Percentiles rank a stretch among this genome's conserved stretches.
Evolutionary conservation across 495 filamentous ascomycete species (phyloP).

Genomic region (Jackrogersella minutella): DNA sequence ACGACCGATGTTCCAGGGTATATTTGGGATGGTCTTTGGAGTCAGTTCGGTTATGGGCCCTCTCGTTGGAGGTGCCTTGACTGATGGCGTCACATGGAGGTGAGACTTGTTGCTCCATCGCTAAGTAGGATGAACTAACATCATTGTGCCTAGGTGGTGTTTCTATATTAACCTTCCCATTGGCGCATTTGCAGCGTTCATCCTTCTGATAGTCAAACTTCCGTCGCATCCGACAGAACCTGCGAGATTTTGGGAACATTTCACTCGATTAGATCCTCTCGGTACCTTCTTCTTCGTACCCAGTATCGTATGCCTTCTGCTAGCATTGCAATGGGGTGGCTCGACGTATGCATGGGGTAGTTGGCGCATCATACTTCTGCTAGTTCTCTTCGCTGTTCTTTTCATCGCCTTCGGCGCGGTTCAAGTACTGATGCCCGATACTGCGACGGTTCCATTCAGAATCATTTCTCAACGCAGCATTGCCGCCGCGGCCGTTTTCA

Average conservation of each 20-base stretch:
- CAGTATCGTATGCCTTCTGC: constrained; percentile 71
- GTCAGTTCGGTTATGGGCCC: constrained; percentile 59
- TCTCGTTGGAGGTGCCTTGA: constrained; percentile 60
- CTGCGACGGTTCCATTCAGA: constrained; percentile 77
- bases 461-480: constrained; percentile 79
- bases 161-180: constrained; percentile 73
- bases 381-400: constrained; percentile 71
- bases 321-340: constrained; percentile 89
- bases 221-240: constrained; percentile 46
- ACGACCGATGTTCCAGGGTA: constrained; percentile 61
- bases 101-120: constrained; percentile 15
- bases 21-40: constrained; percentile 65
- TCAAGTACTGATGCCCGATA: constrained; percentile 72
- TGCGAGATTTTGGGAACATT: constrained; percentile 50
- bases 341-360: constrained; percentile 72
- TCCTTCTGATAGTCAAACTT: constrained; percentile 58
- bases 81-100: constrained; percentile 59
- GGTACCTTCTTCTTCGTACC: constrained; percentile 79
- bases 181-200: constrained; percentile 57
- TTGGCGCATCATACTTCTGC: constrained; percentile 72
- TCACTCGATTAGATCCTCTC: constrained; percentile 70
- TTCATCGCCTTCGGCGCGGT: constrained; percentile 67
- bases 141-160: constrained; percentile 51
- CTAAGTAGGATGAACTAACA: constrained; percentile 16
- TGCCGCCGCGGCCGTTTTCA: constrained; percentile 65